Percentiles rank a stretch among this genome's conserved stretches.
These are phyloP conservation scores for Flueggea neowawraea DNA, from an alignment of 441 rosid species.

Conservation along the genomic window DNA sequence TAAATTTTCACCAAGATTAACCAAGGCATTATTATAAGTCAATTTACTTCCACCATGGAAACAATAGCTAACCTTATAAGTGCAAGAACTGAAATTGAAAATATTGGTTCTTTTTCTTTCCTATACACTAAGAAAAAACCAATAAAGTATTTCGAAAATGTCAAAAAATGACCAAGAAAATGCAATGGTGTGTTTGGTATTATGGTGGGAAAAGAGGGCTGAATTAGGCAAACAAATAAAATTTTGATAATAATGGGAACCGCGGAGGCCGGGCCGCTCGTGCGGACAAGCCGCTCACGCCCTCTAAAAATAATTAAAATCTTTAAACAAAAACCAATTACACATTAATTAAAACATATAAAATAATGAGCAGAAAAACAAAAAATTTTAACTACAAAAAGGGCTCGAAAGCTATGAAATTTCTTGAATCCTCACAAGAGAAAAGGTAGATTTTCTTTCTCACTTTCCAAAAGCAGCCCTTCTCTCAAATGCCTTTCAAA, in stretches of 20 bases:
- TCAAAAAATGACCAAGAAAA: neutral
- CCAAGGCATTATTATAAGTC: too few species aligned
- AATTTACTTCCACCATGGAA: too few species aligned
- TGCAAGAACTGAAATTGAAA: too few species aligned
- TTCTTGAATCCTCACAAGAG: slow-evolving; percentile 13
- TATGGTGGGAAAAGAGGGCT: neutral
- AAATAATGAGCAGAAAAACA: slow-evolving; percentile 11
- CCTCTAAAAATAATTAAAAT: slow-evolving; percentile 2
- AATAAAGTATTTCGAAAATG: too few species aligned
- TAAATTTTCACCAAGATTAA: too few species aligned
- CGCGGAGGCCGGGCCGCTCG: slow-evolving; percentile 55
- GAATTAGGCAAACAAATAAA: too few species aligned
- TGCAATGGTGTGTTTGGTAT: neutral
- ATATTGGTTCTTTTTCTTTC: too few species aligned
- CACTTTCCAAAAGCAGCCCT: slow-evolving; percentile 36
- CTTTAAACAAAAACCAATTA: slow-evolving; percentile 1
- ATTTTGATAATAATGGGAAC: too few species aligned
- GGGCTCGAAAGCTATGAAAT: slow-evolving; percentile 13
- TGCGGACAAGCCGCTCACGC: slow-evolving; percentile 54
- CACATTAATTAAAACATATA: slow-evolving; percentile 5
- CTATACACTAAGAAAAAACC: too few species aligned
- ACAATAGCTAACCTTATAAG: too few species aligned
- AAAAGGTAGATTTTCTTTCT: slow-evolving; percentile 10
- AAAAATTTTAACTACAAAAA: slow-evolving; percentile 17
- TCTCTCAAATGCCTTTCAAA: slow-evolving; percentile 23